These are phyloP conservation scores for Agaricus subrufescens DNA, from an alignment of 768 basidiomycete species.

Conservation along the genomic window DNA sequence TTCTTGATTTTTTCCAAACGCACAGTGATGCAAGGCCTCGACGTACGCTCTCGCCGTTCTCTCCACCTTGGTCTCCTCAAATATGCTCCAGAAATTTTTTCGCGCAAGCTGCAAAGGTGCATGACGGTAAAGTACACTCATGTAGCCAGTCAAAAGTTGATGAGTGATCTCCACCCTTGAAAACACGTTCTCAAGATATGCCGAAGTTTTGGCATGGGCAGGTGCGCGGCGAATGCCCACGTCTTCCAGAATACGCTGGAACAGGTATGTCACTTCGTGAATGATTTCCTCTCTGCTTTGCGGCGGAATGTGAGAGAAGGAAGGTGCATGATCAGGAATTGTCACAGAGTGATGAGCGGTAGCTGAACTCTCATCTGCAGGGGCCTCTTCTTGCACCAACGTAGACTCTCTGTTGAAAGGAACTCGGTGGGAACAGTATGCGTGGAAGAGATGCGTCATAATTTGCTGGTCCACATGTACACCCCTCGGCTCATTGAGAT, in stretches of 20 bases:
- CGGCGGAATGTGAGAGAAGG: slow-evolving; percentile 58
- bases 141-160: slow-evolving; percentile 72
- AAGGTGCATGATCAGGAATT: slow-evolving; percentile 14
- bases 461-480: slow-evolving; percentile 55
- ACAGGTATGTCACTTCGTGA: slow-evolving; percentile 62
- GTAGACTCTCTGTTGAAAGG: slow-evolving; percentile 57
- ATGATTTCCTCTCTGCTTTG: slow-evolving; percentile 71
- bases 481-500: slow-evolving; percentile 16
- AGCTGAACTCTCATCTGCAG: background rate
- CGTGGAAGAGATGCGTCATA: slow-evolving; percentile 82
- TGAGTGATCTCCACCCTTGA: slow-evolving; percentile 51
- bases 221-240: background rate
- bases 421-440: slow-evolving; percentile 77
- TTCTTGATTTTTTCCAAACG: slow-evolving; percentile 39
- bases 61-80: slow-evolving; percentile 32
- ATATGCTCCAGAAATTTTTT: slow-evolving; percentile 49
- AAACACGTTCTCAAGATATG: slow-evolving; percentile 38
- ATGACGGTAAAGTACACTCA: slow-evolving; percentile 68
- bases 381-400: slow-evolving; percentile 23
- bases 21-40: slow-evolving; percentile 67
- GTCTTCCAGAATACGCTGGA: slow-evolving; percentile 47
- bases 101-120: slow-evolving; percentile 41
- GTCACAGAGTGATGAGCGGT: background rate
- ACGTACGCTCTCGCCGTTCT: slow-evolving; percentile 55
- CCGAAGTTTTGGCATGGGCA: slow-evolving; percentile 3